These are phyloP conservation scores for Alternaria sp. DNA, from an alignment of 2,329 filamentous ascomycete species.

Conservation along the genomic window DNA sequence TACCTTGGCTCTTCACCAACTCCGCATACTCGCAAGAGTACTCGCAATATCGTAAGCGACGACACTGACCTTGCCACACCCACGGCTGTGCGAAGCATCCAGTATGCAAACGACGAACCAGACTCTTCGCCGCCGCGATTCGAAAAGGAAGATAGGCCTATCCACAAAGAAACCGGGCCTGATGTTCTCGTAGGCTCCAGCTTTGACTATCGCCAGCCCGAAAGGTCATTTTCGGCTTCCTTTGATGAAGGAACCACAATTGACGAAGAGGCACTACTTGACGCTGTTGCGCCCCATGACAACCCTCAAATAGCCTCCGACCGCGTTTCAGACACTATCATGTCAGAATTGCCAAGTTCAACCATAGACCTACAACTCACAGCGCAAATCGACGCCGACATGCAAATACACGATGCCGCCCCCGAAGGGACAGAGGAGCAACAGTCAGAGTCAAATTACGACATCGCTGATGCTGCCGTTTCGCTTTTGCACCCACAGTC, in stretches of 20 bases:
- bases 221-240: conserved; percentile 27
- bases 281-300: conserved; percentile 19
- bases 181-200: conserved; percentile 28
- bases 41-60: conserved; percentile 37
- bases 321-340: conserved; percentile 18
- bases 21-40: conserved; percentile 41
- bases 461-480: conserved; percentile 33
- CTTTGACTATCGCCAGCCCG: conserved; percentile 32
- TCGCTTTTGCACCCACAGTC: conserved; percentile 23
- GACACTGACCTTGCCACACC: conserved; percentile 41
- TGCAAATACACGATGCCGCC: conserved; percentile 31
- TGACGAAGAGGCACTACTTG: conserved; percentile 37
- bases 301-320: conserved; percentile 13
- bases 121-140: conserved; percentile 50
- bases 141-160: conserved; percentile 18
- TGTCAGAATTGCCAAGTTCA: conserved; percentile 42
- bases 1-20: conserved; percentile 51
- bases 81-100: conserved; percentile 36
- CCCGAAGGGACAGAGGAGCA: conserved; percentile 14
- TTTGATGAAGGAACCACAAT: conserved; percentile 48
- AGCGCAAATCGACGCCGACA: conserved; percentile 48
- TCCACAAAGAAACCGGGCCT: neutral
- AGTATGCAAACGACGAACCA: conserved; percentile 37
- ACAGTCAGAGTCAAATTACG: conserved; percentile 29
- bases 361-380: conserved; percentile 46